These are phyloP conservation scores for Ustanciosporium gigantosporum DNA, from an alignment of 1,284 basidiomycete genomes.

Conservation along the genomic window DNA sequence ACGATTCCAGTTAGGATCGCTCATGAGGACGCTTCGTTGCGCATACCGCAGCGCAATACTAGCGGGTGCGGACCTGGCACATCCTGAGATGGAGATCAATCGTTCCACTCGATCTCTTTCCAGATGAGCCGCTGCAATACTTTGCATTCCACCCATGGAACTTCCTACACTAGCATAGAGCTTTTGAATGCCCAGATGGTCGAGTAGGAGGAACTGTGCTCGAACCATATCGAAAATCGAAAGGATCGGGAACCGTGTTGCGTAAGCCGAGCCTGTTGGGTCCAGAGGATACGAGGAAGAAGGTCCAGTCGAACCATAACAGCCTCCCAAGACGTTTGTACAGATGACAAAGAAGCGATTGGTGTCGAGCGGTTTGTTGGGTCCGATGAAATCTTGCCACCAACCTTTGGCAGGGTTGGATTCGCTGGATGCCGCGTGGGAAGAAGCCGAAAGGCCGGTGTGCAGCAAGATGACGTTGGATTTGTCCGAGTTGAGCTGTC, in stretches of 20 bases:
- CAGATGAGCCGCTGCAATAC: conserved; percentile 92
- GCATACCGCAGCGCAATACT: conserved; percentile 95
- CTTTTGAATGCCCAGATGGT: conserved; percentile 79
- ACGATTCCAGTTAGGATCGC: conserved; percentile 98
- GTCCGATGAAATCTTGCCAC: conserved; percentile 99
- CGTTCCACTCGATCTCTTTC: conserved; percentile 84
- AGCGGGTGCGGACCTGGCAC: conserved; percentile 84
- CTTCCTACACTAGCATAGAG: conserved; percentile 90
- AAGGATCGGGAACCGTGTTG: conserved; percentile 86
- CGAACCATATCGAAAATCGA: conserved; percentile 94
- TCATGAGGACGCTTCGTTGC: conserved; percentile 92
- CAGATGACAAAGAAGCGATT: conserved; percentile 90
- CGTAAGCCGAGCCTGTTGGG: conserved; percentile 69
- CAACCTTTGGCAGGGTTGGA: conserved; percentile 83
- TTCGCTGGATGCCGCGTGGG: conserved; percentile 84
- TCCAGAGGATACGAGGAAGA: conserved; percentile 73
- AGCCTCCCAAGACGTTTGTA: conserved; percentile 95
- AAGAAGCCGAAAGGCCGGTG: conserved; percentile 91
- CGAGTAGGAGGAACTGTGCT: conserved; percentile 85
- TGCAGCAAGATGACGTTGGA: conserved; percentile 96
- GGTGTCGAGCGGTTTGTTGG: conserved; percentile 85
- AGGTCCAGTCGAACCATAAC: conserved; percentile 94
- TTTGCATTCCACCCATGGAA: conserved; percentile 98
- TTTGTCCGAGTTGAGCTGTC: conserved; percentile 73
- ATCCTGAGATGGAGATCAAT: conserved; percentile 90